A percentile compares a stretch with the other conserved stretches of the same genome.
Evolutionary conservation across 2,329 filamentous ascomycete species (phyloP).

Genomic region (Nannizziopsis barbatae): DNA sequence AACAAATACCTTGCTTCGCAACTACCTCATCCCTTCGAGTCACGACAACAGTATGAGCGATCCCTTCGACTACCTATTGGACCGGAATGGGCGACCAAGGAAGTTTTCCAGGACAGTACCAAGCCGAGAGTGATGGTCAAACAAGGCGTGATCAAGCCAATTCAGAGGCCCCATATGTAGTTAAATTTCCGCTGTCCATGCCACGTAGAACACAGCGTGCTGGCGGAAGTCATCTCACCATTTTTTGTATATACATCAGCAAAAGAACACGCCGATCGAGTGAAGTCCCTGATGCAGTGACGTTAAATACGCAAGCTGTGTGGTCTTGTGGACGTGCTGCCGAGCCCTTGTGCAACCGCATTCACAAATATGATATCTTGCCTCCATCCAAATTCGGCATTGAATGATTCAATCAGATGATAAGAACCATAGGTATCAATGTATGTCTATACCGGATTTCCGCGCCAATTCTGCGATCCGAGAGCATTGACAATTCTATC

Average conservation of each 20-base stretch:
- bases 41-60: constrained; percentile 76
- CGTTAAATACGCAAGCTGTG: no score
- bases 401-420: constrained; percentile 5
- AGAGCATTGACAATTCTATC: neutral
- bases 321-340: neutral
- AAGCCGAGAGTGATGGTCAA: constrained; percentile 86
- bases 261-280: no score
- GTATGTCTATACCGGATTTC: neutral
- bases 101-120: constrained; percentile 77
- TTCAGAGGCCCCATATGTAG: constrained; percentile 61
- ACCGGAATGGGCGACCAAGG: constrained; percentile 93
- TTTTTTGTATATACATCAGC: neutral
- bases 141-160: constrained; percentile 77
- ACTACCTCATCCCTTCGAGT: constrained; percentile 85
- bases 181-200: constrained; percentile 1
- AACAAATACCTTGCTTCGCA: constrained; percentile 73
- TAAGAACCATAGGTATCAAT: neutral
- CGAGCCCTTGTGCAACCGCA: no score
- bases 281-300: no score
- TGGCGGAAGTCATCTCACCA: neutral
- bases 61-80: constrained; percentile 77
- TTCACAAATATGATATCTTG: no score
- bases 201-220: neutral
- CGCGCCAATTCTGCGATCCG: neutral
- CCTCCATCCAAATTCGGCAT: neutral